Evolutionary conservation across 192 early-diverging fungal species (phyloP).

Genomic region (Gamsiella multidivaricata): DNA sequence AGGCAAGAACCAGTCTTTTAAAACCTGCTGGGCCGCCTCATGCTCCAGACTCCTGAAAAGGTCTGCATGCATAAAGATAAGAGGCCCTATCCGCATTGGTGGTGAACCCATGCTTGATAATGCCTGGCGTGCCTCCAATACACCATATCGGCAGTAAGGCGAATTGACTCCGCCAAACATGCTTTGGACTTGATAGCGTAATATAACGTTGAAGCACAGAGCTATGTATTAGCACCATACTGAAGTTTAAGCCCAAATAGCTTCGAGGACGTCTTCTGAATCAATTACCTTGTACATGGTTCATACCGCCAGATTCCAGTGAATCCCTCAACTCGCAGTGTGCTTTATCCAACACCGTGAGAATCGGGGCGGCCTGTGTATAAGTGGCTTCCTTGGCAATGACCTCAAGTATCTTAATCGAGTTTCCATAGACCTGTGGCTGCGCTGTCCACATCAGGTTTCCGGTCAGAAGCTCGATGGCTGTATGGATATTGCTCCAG

Average conservation of each 20-base stretch:
- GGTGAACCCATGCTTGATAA: conserved; percentile 6
- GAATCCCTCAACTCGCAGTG: conserved; percentile 29
- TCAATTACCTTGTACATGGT: conserved; percentile 17
- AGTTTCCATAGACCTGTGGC: conserved; percentile 13
- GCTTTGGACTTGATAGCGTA: conserved; percentile 9
- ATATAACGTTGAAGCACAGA: too few relatives aligned
- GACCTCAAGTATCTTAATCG: conserved; percentile 25
- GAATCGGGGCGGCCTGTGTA: conserved; percentile 13
- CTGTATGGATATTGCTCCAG: conserved; percentile 41
- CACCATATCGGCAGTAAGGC: conserved; percentile 30
- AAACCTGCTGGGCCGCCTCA: not conserved
- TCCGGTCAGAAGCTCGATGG: conserved; percentile 21
- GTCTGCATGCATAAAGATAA: conserved; percentile 32
- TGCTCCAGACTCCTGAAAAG: conserved; percentile 8
- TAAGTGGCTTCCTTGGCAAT: conserved; percentile 38
- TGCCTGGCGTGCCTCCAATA: conserved; percentile 12
- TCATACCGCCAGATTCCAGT: conserved; percentile 3
- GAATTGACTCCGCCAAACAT: conserved; percentile 38
- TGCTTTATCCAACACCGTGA: conserved; percentile 16
- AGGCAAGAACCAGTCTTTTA: conserved; percentile 24
- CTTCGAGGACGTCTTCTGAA: too few relatives aligned
- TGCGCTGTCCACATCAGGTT: conserved; percentile 46
- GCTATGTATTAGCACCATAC: too few relatives aligned
- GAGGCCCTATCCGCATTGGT: conserved; percentile 38
- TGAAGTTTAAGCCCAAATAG: too few relatives aligned